Evolutionary conservation across 805 yeast genomes (phyloP).

Genomic region (Cyberlindnera amylophila): DNA sequence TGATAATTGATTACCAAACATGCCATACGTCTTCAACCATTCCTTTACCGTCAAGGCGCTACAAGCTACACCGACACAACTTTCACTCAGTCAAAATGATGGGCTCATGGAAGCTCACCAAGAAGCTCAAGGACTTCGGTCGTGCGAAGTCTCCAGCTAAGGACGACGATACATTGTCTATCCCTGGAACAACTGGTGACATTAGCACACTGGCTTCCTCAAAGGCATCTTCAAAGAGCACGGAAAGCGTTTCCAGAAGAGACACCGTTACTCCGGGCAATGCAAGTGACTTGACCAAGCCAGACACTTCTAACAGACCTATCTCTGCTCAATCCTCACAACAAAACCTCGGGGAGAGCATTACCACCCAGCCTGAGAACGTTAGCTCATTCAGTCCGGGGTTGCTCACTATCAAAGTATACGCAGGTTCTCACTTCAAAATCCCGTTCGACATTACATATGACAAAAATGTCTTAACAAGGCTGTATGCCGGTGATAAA

Average conservation of each 20-base stretch:
- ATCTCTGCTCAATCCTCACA: slow-evolving; percentile 9
- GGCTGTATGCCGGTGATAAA: slow-evolving; percentile 51
- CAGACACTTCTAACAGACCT: background rate
- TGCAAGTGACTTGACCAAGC: background rate
- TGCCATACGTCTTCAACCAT: too few species aligned
- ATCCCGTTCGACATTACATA: slow-evolving; percentile 70
- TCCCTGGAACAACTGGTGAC: slow-evolving; percentile 7
- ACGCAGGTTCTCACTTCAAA: slow-evolving; percentile 60
- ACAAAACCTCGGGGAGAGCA: background rate
- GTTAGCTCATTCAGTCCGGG: slow-evolving; percentile 50
- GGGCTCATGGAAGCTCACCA: slow-evolving; percentile 41
- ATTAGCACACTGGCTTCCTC: slow-evolving; percentile 3
- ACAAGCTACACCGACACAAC: background rate
- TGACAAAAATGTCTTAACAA: slow-evolving; percentile 59
- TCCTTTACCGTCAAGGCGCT: too few species aligned
- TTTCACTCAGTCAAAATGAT: slow-evolving; percentile 15
- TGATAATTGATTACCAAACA: background rate
- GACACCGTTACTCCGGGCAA: slow-evolving; percentile 12
- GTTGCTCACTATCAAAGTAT: slow-evolving; percentile 70
- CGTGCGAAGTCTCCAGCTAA: slow-evolving; percentile 23
- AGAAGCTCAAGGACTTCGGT: slow-evolving; percentile 31
- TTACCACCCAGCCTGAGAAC: slow-evolving; percentile 7
- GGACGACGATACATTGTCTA: slow-evolving; percentile 9
- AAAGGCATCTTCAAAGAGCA: slow-evolving; percentile 6
- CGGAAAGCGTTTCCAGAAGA: slow-evolving; percentile 11